Conservation (phyloP, 208 protist genomes). For the Trypanosomatidae sp. region DNA sequence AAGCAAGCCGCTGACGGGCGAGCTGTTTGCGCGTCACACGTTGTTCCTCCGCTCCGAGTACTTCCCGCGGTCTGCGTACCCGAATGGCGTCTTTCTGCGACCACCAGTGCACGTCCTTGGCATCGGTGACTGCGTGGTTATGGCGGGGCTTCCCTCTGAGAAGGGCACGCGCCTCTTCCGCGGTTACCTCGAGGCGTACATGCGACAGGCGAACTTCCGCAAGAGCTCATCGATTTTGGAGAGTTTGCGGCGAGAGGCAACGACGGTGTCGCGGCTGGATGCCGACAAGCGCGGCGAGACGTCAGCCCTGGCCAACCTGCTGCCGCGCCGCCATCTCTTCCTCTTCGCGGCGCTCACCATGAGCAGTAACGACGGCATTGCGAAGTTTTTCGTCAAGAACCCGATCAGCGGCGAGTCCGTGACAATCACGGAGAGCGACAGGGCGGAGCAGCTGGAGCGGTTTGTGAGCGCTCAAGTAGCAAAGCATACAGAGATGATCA, state of each 20-base stretch:
- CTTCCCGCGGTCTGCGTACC: conserved; percentile 48
- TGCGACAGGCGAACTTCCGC: conserved; percentile 79
- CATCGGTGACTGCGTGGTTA: conserved; percentile 85
- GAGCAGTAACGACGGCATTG: conserved; percentile 46
- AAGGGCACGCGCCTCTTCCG: conserved; percentile 89
- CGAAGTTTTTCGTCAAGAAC: conserved; percentile 89
- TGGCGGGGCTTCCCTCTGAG: conserved; percentile 61
- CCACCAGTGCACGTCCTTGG: conserved; percentile 79
- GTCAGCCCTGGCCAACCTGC: conserved; percentile 74
- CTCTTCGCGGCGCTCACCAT: conserved; percentile 66
- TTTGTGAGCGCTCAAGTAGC: conserved; percentile 74
- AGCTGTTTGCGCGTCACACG: conserved; percentile 81
- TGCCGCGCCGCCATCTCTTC: conserved; percentile 86
- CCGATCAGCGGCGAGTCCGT: conserved; percentile 83
- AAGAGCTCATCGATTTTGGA: conserved; percentile 85
- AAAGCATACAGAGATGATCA: conserved; percentile 75
- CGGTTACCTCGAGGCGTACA: conserved; percentile 85
- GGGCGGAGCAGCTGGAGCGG: conserved; percentile 46
- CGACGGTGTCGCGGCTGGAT: conserved; percentile 60
- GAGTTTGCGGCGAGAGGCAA: conserved; percentile 62
- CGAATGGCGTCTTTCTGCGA: conserved; percentile 87
- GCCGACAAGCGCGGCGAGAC: conserved; percentile 56
- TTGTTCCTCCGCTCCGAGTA: conserved; percentile 52
- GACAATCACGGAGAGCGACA: conserved; percentile 56
- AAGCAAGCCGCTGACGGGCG: conserved; percentile 78